Conservation (phyloP, 139 green algal genomes). For the Deuterostichococcus epilithicus region DNA sequence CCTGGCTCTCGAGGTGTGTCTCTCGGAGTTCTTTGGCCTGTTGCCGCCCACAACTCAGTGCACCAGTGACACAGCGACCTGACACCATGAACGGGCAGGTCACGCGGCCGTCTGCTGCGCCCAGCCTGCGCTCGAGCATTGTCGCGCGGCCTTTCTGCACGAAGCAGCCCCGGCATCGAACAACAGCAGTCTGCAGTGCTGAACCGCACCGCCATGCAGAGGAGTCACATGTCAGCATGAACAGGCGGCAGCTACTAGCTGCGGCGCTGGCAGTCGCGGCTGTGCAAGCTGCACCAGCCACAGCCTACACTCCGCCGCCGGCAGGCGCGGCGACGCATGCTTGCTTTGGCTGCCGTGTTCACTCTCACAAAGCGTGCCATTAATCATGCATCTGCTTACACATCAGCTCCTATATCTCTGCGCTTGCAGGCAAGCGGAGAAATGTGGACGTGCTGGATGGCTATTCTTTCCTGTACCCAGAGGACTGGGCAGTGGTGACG, state of each 20-base stretch:
- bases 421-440: slow-evolving; percentile 47
- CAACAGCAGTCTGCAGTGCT: neutral
- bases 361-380: too few relatives aligned
- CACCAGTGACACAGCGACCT: too few relatives aligned
- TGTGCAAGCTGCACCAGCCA: neutral
- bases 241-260: neutral
- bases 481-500: slow-evolving; percentile 68
- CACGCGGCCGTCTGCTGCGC: neutral
- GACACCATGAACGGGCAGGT: too few relatives aligned
- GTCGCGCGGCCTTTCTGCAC: neutral
- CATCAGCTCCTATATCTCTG: too few relatives aligned
- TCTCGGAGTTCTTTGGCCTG: too few relatives aligned
- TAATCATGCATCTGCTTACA: neutral
- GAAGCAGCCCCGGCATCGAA: neutral
- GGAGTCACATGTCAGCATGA: neutral
- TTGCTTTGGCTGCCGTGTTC: too few relatives aligned
- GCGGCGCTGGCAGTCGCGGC: neutral
- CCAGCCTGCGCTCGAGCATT: neutral
- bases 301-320: neutral
- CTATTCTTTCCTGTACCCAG: slow-evolving; percentile 79
- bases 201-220: neutral
- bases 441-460: slow-evolving; percentile 81
- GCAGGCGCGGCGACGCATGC: neutral
- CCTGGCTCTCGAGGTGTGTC: too few relatives aligned
- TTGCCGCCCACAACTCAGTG: too few relatives aligned